Base-by-base conservation (phyloP, 768 basidiomycete genomes). In the Panaeolus cyanescens region DNA sequence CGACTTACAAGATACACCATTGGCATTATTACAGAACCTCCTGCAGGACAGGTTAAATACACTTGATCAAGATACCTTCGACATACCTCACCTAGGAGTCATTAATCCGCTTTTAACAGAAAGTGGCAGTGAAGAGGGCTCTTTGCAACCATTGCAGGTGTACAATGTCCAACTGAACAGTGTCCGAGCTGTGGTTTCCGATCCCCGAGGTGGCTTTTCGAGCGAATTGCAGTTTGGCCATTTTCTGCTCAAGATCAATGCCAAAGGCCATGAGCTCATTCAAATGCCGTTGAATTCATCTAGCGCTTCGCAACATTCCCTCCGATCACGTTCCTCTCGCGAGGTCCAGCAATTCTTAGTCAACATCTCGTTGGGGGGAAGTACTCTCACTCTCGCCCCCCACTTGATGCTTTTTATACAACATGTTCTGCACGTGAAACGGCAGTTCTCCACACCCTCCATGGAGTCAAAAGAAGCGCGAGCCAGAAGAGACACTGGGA, bases 331-430 rank as follows among this genome's bases (percentile, higher is more conserved):
- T 62, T 68, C 71, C 12, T 64, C 73, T 31, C 72, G 69, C 53
- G 61, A 50, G 17, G 66, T 79, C 30, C 68, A 66, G 22, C 76
- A 75, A 59, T 63, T 70, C 13, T 70, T 77, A 4, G 61, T 80
- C 25, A 71, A 76, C 19, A 40, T 85, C 28, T 71, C 76, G 22
- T 36, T 83, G 17, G 80, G 79, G 0, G 77, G 80, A 39, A 59
- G 82, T 25, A 71, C 73, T 15, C 62, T 87, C 54, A 69, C 68
- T 5, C 75, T 88, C 12, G 81, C 73, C n/a, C 87, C 89, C 20
- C 83, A 83, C 61, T 72, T 90, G 32, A 83, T 90, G 75, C 72
- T 77, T 25, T 89, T 89, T 65, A 79, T 82, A 9, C 87, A 83
- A 71, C 77, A 82, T 62, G 62, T 83, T 54, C 72, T 89, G 22